Conservation (phyloP, 192 early-diverging fungal genomes). For the Coemansia guatemalensis region DNA sequence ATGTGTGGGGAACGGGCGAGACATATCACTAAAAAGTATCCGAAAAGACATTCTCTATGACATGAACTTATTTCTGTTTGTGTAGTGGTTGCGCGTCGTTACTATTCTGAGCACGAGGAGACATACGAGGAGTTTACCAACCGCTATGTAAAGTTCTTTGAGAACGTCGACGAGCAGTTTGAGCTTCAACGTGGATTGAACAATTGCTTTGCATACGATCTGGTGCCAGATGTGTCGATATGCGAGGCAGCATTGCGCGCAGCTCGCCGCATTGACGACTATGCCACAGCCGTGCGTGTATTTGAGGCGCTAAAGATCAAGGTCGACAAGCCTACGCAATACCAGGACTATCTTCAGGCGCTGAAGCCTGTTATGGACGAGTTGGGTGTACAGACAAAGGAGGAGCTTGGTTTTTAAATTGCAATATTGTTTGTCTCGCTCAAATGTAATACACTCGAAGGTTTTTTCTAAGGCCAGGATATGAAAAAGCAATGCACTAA, state of each 20-base stretch:
- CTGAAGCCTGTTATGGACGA: slow-evolving; percentile 85
- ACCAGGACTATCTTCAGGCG: slow-evolving; percentile 85
- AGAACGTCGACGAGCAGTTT: slow-evolving; percentile 88
- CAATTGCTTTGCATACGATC: slow-evolving; percentile 95
- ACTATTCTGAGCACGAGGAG: slow-evolving; percentile 74
- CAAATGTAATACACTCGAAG: slow-evolving; percentile 4
- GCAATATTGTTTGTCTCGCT: background rate
- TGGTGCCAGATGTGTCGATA: slow-evolving; percentile 88
- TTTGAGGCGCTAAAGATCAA: slow-evolving; percentile 94
- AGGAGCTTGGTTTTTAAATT: slow-evolving; percentile 77
- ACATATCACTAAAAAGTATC: background rate
- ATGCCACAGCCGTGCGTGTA: slow-evolving; percentile 88
- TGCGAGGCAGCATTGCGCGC: slow-evolving; percentile 89
- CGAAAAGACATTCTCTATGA: slow-evolving; percentile 6
- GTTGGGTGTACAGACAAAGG: slow-evolving; percentile 85
- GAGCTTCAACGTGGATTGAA: slow-evolving; percentile 98
- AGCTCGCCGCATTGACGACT: slow-evolving; percentile 90
- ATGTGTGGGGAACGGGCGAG: no score
- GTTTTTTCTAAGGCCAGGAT: no score
- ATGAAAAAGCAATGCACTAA: no score
- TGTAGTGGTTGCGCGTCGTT: slow-evolving; percentile 56
- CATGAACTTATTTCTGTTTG: background rate
- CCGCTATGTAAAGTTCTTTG: slow-evolving; percentile 81
- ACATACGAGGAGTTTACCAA: slow-evolving; percentile 76
- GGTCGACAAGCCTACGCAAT: slow-evolving; percentile 81